Base-by-base conservation (phyloP, 164 flowering plant genomes). In the Dillenia suffruticosa region DNA sequence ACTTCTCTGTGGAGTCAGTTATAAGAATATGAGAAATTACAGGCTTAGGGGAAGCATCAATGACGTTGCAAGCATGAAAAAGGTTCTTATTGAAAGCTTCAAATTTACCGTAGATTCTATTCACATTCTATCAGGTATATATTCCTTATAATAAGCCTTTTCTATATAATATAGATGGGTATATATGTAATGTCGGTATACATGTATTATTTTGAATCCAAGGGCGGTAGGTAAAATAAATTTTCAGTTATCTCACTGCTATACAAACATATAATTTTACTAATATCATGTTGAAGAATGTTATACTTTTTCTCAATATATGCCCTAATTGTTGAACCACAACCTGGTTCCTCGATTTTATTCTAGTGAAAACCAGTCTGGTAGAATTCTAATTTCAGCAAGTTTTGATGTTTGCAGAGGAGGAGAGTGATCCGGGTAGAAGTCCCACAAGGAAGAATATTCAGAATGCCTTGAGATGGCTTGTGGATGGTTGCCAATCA, bases 1-100 rank as follows among this genome's bases (percentile, higher is more conserved):
- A 8, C 53, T 87, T 51, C 72, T 87, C 0, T 80, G 86, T 51
- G 89, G 86, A 46, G 67, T 87, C 11, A 77, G 66, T 68, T 87
- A 87, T 61, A 46, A 64, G 13, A 65, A 62, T 0, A 55, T 51
- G 59, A 62, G 69, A 16, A 26, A 1, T 2, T 55, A 70, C 57
- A 74, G 66, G 58, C 82, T 84, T 48, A 72, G 77, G 55, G 93
- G 86, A 11, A 74, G 70, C 48, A 62, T 79, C 12, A 82, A 77
- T 56, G 86, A 85, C 48, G 87, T 78, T 12, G 75, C 59, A 43
- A 68, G 75, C 75, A 83, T 85, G 84, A 76, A 54, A 54, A 65
- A 61, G 22, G 72, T 88, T 54, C 70, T 88, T 12, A 57, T 73
- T 16, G 61, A 76, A 48, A 76, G 51, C 43, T 44, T 80, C 44